Conservation (phyloP, 768 basidiomycete genomes). For the Postia placenta region DNA sequence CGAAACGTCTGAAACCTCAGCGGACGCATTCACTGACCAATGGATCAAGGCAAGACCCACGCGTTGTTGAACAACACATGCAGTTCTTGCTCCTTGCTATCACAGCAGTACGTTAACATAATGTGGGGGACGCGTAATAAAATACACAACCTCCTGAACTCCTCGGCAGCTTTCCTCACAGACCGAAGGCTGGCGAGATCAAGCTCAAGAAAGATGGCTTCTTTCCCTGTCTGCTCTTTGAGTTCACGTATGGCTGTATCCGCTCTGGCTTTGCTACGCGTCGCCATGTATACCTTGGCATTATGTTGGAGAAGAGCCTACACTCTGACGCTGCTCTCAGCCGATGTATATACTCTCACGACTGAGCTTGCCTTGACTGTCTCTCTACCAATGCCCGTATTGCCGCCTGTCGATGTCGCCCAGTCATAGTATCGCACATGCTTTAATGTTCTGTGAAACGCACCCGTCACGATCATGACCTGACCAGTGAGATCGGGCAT, state of each 20-base stretch:
- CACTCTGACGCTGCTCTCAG: conserved; percentile 4
- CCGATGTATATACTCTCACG: not conserved
- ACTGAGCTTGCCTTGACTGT: conserved; percentile 39
- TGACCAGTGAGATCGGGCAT: conserved; percentile 40
- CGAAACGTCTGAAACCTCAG: too few species aligned
- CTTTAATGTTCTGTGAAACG: conserved; percentile 8
- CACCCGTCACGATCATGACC: conserved; percentile 34
- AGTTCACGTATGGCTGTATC: conserved; percentile 47
- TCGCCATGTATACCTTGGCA: conserved; percentile 61
- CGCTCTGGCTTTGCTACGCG: conserved; percentile 39
- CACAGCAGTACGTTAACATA: conserved; percentile 49
- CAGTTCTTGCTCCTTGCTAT: conserved; percentile 35
- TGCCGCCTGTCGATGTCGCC: conserved; percentile 24
- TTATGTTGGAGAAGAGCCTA: conserved; percentile 49
- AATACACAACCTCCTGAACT: conserved; percentile 23
- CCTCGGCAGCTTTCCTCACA: conserved; percentile 33
- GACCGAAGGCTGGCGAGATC: conserved; percentile 34
- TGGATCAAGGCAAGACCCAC: conserved; percentile 31
- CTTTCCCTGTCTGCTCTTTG: conserved; percentile 35
- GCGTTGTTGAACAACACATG: conserved; percentile 45
- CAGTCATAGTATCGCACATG: conserved; percentile 22
- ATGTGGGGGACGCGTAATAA: conserved; percentile 38
- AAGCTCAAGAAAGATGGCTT: conserved; percentile 36
- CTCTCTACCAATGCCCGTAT: conserved; percentile 53
- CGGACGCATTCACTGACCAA: too few species aligned